phyloP scores from a whole-genome alignment of 2,329 filamentous ascomycete genomes.

The Seiridium unicorne region DNA sequence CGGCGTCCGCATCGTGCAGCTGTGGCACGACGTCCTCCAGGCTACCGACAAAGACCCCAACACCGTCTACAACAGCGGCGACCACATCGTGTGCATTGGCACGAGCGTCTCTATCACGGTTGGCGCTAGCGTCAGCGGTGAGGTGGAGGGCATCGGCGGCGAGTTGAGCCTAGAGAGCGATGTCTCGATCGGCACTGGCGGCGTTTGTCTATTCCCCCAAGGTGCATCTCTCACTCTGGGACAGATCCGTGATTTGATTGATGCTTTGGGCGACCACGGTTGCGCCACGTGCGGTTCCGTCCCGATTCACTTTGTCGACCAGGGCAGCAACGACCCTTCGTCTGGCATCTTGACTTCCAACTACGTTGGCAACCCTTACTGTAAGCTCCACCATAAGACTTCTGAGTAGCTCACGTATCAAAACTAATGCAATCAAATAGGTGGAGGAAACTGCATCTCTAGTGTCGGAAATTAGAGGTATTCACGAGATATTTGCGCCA shows the following conservation, averaged over 20 bases:
- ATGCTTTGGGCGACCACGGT: constrained; percentile 14
- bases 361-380: constrained; percentile 14
- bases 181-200: constrained; percentile 11
- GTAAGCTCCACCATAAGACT: constrained; percentile 3
- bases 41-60: constrained; percentile 11
- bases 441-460: too few species aligned
- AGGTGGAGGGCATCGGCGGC: constrained; percentile 11
- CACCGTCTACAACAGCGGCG: constrained; percentile 14
- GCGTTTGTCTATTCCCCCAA: constrained; percentile 17
- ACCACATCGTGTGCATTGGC: constrained; percentile 16
- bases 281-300: constrained; percentile 16
- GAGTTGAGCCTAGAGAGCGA: constrained; percentile 9
- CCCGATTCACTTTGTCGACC: constrained; percentile 16
- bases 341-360: constrained; percentile 16
- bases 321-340: constrained; percentile 15
- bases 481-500: too few species aligned
- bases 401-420: neutral
- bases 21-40: constrained; percentile 12
- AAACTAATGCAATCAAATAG: too few species aligned
- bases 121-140: constrained; percentile 7
- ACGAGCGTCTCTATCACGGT: constrained; percentile 14
- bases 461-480: too few species aligned
- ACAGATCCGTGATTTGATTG: constrained; percentile 13
- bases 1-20: constrained; percentile 9
- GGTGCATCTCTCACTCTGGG: constrained; percentile 12